Percentiles rank a stretch among this genome's conserved stretches.
phyloP scores from a whole-genome alignment of 1,139 yeast genomes.

The Pichia sp. region DNA sequence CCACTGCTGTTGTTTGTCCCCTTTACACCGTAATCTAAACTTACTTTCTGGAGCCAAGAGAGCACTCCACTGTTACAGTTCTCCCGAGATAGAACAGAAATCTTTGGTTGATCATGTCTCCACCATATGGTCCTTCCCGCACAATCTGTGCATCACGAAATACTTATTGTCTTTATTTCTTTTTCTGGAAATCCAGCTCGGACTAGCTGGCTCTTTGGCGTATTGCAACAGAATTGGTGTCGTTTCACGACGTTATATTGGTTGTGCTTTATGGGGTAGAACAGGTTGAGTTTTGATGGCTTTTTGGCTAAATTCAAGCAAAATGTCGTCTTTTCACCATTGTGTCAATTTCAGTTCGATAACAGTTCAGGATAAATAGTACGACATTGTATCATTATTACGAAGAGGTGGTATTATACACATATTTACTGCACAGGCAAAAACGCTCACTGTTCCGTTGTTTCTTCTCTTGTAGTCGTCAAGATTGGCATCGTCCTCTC shows the following conservation, averaged over 20 bases:
- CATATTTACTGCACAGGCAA: background rate
- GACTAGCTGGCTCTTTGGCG: too few species aligned
- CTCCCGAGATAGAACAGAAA: background rate
- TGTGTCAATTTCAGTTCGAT: background rate
- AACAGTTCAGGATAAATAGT: background rate
- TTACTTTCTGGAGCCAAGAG: background rate
- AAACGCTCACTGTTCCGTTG: background rate
- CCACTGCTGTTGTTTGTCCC: background rate
- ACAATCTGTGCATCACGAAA: background rate
- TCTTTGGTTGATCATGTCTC: background rate
- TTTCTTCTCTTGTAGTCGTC: background rate
- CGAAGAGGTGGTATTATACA: conserved; percentile 1
- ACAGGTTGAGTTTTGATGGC: too few species aligned
- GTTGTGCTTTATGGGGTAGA: too few species aligned
- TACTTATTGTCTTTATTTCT: background rate
- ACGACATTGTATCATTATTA: background rate
- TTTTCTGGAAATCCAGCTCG: too few species aligned
- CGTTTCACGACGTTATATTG: too few species aligned
- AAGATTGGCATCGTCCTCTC: background rate
- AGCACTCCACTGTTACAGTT: background rate
- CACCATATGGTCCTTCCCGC: background rate
- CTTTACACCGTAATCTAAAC: background rate
- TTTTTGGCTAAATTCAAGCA: background rate
- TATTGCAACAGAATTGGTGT: too few species aligned
- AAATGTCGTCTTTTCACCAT: background rate